Conservation (phyloP, 257 asterid species). For the Marsdenia floribunda region DNA sequence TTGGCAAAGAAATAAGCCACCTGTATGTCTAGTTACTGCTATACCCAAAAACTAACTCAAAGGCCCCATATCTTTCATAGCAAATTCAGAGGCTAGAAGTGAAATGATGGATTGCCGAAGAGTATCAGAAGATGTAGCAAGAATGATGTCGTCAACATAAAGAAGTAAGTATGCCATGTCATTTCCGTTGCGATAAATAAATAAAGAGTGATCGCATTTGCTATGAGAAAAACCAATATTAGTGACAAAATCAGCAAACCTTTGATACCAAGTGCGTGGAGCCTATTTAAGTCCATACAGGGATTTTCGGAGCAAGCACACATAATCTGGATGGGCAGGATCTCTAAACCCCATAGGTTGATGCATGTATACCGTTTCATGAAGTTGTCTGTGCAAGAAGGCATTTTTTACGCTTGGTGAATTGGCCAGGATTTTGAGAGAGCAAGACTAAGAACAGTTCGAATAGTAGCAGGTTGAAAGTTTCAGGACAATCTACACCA, state of each 20-base stretch:
- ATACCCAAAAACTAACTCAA: not conserved
- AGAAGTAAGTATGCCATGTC: too few species aligned
- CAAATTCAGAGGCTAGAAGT: not conserved
- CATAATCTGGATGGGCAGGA: not conserved
- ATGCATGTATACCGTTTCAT: not conserved
- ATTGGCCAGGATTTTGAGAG: too few species aligned
- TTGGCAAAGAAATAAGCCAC: not conserved
- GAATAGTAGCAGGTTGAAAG: too few species aligned
- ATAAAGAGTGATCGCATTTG: not conserved
- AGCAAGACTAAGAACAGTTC: too few species aligned
- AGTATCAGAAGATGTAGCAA: not conserved
- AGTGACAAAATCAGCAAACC: not conserved
- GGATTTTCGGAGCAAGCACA: not conserved
- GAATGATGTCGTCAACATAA: not conserved
- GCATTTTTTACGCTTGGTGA: not conserved
- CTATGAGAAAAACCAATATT: not conserved
- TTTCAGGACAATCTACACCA: too few species aligned
- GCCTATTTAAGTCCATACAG: not conserved
- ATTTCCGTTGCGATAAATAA: not conserved
- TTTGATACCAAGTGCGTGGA: not conserved
- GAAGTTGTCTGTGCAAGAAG: not conserved
- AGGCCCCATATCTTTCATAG: not conserved
- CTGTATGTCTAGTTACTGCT: too few species aligned
- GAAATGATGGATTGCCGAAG: not conserved
- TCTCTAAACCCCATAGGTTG: not conserved